Evolutionary conservation across 1,284 basidiomycete genomes (phyloP).

Genomic region (Leccinum angustisporum): DNA sequence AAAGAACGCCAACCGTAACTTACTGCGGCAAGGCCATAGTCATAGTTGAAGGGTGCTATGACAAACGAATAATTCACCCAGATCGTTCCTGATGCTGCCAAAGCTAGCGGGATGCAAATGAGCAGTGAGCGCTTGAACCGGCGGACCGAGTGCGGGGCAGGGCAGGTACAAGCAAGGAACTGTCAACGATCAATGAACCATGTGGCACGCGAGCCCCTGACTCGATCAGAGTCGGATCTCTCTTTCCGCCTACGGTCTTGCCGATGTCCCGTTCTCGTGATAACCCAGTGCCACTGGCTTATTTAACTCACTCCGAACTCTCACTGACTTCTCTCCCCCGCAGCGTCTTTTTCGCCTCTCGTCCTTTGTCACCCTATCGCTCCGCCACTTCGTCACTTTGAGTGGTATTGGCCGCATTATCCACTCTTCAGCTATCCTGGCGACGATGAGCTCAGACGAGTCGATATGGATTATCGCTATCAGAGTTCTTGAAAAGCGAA

Average conservation of each 20-base stretch:
- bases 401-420: not conserved
- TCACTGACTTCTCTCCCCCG: not conserved
- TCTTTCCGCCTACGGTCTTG: too few species aligned
- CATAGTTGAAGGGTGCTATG: constrained; percentile 85
- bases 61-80: constrained; percentile 98
- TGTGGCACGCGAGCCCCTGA: too few species aligned
- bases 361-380: not conserved
- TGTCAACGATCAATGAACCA: too few species aligned
- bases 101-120: constrained; percentile 49
- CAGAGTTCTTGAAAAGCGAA: not conserved
- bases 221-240: too few species aligned
- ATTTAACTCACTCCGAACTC: not conserved
- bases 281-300: not conserved
- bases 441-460: not conserved
- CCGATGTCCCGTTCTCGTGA: too few species aligned
- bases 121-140: constrained; percentile 1
- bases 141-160: too few species aligned
- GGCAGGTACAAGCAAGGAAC: too few species aligned
- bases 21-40: constrained; percentile 92
- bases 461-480: not conserved
- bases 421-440: not conserved
- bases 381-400: not conserved
- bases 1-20: constrained; percentile 19
- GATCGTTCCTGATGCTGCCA: constrained; percentile 93
- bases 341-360: not conserved